Evolutionary conservation across 129 eudicot species (phyloP), one percentile per base, ranked within the genome.

Genomic region (Artemisia annua): DNA sequence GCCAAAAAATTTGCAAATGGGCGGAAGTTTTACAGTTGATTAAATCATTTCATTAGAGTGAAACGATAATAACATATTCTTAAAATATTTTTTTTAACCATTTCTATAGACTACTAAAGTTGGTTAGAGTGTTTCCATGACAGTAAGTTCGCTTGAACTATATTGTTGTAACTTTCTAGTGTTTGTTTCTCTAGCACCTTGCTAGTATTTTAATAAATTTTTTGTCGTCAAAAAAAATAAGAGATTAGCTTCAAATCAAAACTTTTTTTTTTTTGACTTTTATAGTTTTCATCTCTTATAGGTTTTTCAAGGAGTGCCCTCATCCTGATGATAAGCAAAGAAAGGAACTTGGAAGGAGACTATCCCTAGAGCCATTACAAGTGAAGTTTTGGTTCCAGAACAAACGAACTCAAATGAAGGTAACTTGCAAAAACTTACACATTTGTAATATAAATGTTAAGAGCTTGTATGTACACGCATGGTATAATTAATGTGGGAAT

Each of bases 331-430:
- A 94, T 81, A 94, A 94, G 70, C 97, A 90, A 83, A 86, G 99
- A 79, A 94, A 94, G 83, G 99, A 94, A 70, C 87, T 94, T 56
- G 96, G 99, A n/a, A 91, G 96, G 48, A 75, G 97, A 61, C 72
- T 94, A 69, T 64, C 73, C 11, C 74, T 94, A 57, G 97, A 90
- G 88, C 99, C 99, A 69, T 71, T 94, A 80, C 99, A 94, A 76
- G 86, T 94, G 14, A 94, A 94, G 56, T 94, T 94, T 85, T 94
- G 99, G 99, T 94, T 94, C 74, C 99, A 94, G 67, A 94, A 94
- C 87, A 94, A 94, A 69, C 88, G 99, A 55, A 94, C 99, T 2
- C 99, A 94, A 76, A 91, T 90, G 96, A 94, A 94, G 99, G 99
- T 94, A 46, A 66, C 30, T 54, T 44, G 65, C 58, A 62, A 70